Evolutionary conservation across 140 eudicot genomes (phyloP).

Genomic region (Oenanthe javanica): DNA sequence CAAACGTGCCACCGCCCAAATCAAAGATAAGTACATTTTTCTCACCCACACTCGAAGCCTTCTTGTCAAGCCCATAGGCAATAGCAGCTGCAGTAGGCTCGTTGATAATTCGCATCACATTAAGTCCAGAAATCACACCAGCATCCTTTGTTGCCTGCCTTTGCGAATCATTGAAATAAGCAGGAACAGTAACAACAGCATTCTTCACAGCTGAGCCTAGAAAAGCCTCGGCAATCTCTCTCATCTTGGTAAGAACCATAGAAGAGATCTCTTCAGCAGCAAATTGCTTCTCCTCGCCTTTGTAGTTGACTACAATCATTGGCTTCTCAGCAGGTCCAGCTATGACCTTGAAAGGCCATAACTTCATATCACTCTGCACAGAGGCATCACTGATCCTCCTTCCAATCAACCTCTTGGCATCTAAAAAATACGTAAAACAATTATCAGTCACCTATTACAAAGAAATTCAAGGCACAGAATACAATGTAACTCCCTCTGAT

Average conservation of each 20-base stretch:
- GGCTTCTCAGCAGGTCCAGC: constrained; percentile 34
- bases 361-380: constrained; percentile 23
- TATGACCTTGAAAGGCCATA: constrained; percentile 35
- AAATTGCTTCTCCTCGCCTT: constrained; percentile 36
- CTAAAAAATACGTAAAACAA: neutral
- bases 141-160: constrained; percentile 41
- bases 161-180: constrained; percentile 37
- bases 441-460: neutral
- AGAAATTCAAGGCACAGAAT: neutral
- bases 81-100: constrained; percentile 17
- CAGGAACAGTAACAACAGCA: constrained; percentile 36
- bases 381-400: constrained; percentile 10
- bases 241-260: constrained; percentile 36
- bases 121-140: constrained; percentile 33
- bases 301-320: constrained; percentile 30
- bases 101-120: constrained; percentile 32
- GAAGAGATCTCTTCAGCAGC: constrained; percentile 38
- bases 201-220: constrained; percentile 23
- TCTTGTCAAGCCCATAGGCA: constrained; percentile 12
- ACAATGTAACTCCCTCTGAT: no score
- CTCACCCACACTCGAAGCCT: constrained; percentile 11
- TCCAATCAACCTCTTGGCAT: constrained; percentile 10
- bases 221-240: constrained; percentile 34
- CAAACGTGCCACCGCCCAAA: constrained; percentile 29
- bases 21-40: constrained; percentile 12